Evolutionary conservation across 768 basidiomycete genomes (phyloP).

Genomic region (Boletus vermiculosoides): DNA sequence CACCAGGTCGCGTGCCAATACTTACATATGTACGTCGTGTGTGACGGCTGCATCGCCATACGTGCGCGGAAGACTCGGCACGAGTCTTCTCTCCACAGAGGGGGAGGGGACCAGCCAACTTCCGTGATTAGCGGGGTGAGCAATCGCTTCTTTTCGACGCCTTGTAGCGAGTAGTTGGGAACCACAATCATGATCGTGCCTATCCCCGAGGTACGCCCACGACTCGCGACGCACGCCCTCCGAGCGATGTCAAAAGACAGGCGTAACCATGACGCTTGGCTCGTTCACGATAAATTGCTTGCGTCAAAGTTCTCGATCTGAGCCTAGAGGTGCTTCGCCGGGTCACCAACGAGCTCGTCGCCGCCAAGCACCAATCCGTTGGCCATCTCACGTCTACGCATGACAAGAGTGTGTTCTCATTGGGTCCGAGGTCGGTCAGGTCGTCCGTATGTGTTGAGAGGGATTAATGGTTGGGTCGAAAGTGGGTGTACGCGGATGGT

Average conservation of each 20-base stretch:
- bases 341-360: constrained; percentile 48
- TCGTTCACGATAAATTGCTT: constrained; percentile 24
- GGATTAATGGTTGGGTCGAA: neutral
- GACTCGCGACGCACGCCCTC: constrained; percentile 4
- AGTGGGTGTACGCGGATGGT: neutral
- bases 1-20: constrained; percentile 37
- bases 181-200: constrained; percentile 1
- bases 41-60: constrained; percentile 11
- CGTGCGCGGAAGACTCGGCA: neutral
- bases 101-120: constrained; percentile 16
- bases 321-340: constrained; percentile 25
- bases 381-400: constrained; percentile 47
- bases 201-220: constrained; percentile 16
- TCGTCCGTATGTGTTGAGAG: constrained; percentile 30
- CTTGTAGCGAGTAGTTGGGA: constrained; percentile 37
- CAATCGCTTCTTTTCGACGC: constrained; percentile 57
- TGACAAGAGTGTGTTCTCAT: constrained; percentile 55
- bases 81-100: constrained; percentile 21
- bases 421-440: constrained; percentile 55
- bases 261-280: constrained; percentile 5
- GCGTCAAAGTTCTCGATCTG: constrained; percentile 59
- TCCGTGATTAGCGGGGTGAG: constrained; percentile 27
- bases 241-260: constrained; percentile 11
- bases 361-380: constrained; percentile 47
- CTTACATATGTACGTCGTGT: neutral